phyloP scores from a whole-genome alignment of 768 basidiomycete species.

The Lactifluus hygrophoroides region DNA sequence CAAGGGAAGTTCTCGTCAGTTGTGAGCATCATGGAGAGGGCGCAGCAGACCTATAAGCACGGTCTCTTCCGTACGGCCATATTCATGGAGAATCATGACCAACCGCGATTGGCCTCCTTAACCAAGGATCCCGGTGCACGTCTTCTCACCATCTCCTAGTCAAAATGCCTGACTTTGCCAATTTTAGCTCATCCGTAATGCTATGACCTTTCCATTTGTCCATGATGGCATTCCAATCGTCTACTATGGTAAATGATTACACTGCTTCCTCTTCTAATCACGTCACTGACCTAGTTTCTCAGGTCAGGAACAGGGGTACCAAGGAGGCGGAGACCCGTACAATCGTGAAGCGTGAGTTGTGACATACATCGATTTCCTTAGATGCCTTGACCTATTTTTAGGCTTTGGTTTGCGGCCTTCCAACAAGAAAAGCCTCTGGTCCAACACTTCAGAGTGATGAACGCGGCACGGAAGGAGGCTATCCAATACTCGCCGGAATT shows the following conservation, averaged over 20 bases:
- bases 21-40: slow-evolving; percentile 22
- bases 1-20: slow-evolving; percentile 30
- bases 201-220: slow-evolving; percentile 42
- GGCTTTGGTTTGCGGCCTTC: slow-evolving; percentile 56
- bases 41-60: slow-evolving; percentile 33
- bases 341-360: slow-evolving; percentile 44
- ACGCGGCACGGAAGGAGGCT: slow-evolving; percentile 44
- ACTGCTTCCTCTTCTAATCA: neutral
- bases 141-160: neutral
- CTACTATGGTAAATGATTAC: slow-evolving; percentile 35
- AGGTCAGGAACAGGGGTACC: slow-evolving; percentile 45
- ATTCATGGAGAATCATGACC: slow-evolving; percentile 50
- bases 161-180: neutral
- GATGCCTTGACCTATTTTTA: slow-evolving; percentile 21
- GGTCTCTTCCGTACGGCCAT: slow-evolving; percentile 36
- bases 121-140: slow-evolving; percentile 36
- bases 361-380: neutral
- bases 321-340: slow-evolving; percentile 35
- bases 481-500: slow-evolving; percentile 36
- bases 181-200: slow-evolving; percentile 37
- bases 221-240: slow-evolving; percentile 43
- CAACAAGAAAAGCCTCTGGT: slow-evolving; percentile 41
- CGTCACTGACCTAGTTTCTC: neutral
- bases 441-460: slow-evolving; percentile 39
- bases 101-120: slow-evolving; percentile 39